Conservation (phyloP, 2,329 filamentous ascomycete genomes). For the Leptographium radiaticola region DNA sequence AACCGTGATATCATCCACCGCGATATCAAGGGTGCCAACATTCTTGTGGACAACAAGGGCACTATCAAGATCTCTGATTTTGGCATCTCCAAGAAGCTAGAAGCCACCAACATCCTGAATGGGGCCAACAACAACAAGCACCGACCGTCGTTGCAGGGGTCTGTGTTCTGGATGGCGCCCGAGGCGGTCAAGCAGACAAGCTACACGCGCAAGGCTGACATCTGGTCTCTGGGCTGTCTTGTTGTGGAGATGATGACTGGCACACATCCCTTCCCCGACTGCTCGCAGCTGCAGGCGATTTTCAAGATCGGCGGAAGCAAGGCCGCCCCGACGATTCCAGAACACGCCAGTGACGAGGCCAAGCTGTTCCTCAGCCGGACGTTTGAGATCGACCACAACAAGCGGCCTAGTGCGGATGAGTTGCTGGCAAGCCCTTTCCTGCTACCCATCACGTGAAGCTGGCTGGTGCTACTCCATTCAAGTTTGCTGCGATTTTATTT, state of each 20-base stretch:
- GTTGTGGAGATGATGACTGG: slow-evolving; percentile 99
- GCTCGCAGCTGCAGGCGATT: slow-evolving; percentile 92
- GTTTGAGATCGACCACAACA: slow-evolving; percentile 91
- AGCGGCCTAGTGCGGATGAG: slow-evolving; percentile 83
- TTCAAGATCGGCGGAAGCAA: slow-evolving; percentile 93
- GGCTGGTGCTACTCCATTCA: background rate
- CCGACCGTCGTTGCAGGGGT: slow-evolving; percentile 77
- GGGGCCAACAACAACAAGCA: slow-evolving; percentile 55
- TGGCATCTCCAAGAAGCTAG: slow-evolving; percentile 94
- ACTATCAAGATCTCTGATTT: slow-evolving; percentile 99
- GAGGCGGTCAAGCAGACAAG: slow-evolving; percentile 97
- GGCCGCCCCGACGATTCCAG: slow-evolving; percentile 78
- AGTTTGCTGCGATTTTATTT: background rate
- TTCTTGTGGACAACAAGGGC: slow-evolving; percentile 96
- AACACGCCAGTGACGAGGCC: slow-evolving; percentile 73
- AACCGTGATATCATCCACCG: slow-evolving; percentile 93
- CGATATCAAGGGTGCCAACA: slow-evolving; percentile 98
- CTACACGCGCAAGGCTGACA: slow-evolving; percentile 96
- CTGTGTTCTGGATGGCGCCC: slow-evolving; percentile 99
- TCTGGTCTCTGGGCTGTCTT: slow-evolving; percentile 93
- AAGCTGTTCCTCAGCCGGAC: slow-evolving; percentile 73
- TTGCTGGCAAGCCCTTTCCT: slow-evolving; percentile 75
- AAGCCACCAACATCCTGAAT: slow-evolving; percentile 72
- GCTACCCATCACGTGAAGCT: slow-evolving; percentile 44
- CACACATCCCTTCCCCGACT: slow-evolving; percentile 90